Base-by-base conservation (phyloP, 208 protist species). In the Trypanosoma brucei region DNA sequence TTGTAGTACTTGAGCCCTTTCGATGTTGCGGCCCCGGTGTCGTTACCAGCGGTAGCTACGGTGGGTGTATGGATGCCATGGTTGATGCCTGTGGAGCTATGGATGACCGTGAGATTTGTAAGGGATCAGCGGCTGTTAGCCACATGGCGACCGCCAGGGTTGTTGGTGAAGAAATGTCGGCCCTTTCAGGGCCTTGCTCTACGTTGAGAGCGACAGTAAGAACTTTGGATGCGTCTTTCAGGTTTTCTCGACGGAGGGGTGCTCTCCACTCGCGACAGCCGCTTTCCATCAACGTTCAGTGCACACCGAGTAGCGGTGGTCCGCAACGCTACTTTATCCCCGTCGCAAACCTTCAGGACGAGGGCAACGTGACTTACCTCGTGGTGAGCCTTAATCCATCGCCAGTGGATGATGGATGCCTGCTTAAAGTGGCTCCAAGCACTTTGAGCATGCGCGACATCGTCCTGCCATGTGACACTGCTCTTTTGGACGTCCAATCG, bases 271-370 rank as follows among this genome's bases (percentile, higher is more conserved):
- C 53, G 31, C 57, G 68, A 7, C 78, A 89, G 59, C 49, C 81
- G 35, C 65, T 92, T 38, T 72, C 75, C 22, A 88, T 94, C 59
- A 76, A 79, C 30, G 85, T 92, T 8, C 81, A 89, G 55, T 94
- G 88, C 68, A 88, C 83, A 3, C 81, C 88, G 22, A 71, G 70
- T 14, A 81, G 79, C 60, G 75, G 83, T 33, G 85, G 85, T 2
- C 88, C 83, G 4, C 88, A 94, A 59, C 84, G 81, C 60, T 94
- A 92, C 57, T 80, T 92, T 45, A 84, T 94, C 52, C 85, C 88
- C 3, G 78, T 94, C 22, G 91, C 84, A 56, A 92, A 94, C 39
- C 58, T 91, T 34, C 74, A 81, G 57, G 78, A 92, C 68, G 60
- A 72, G 2, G 46, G 60, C 0, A 83, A 91, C 57, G 72, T 92